Evolutionary conservation across 441 rosid species (phyloP).

Genomic region (Corymbia citriodora): DNA sequence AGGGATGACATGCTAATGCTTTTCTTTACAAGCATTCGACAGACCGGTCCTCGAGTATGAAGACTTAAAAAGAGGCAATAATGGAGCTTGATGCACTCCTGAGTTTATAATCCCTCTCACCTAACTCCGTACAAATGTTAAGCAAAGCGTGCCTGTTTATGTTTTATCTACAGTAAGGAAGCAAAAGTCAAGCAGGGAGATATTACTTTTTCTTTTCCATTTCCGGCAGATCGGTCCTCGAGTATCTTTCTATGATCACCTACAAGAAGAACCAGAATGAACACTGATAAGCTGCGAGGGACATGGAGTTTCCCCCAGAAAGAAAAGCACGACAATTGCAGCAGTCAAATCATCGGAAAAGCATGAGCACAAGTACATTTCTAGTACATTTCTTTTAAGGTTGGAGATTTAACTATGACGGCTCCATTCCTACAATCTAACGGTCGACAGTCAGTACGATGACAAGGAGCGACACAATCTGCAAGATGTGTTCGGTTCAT

Average conservation of each 20-base stretch:
- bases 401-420: not conserved
- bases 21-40: not conserved
- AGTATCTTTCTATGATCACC: conserved; percentile 81
- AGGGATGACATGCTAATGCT: not conserved
- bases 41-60: not conserved
- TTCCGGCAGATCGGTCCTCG: conserved; percentile 70
- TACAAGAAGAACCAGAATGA: conserved; percentile 4
- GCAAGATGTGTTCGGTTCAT: not conserved
- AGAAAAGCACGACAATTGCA: not conserved
- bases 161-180: not conserved
- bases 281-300: not conserved
- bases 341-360: not conserved
- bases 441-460: not conserved
- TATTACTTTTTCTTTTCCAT: conserved; percentile 80
- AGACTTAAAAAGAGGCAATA: not conserved
- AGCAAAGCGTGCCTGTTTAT: not conserved
- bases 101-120: not conserved
- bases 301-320: not conserved
- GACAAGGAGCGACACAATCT: not conserved
- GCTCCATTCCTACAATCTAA: not conserved
- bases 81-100: not conserved
- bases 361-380: not conserved
- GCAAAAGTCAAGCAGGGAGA: not conserved
- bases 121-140: not conserved
- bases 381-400: not conserved